A percentile compares a stretch with the other conserved stretches of the same genome.
These are phyloP conservation scores for Hypomontagnella submonticulosa DNA, from an alignment of 495 filamentous ascomycete species.

Conservation along the genomic window DNA sequence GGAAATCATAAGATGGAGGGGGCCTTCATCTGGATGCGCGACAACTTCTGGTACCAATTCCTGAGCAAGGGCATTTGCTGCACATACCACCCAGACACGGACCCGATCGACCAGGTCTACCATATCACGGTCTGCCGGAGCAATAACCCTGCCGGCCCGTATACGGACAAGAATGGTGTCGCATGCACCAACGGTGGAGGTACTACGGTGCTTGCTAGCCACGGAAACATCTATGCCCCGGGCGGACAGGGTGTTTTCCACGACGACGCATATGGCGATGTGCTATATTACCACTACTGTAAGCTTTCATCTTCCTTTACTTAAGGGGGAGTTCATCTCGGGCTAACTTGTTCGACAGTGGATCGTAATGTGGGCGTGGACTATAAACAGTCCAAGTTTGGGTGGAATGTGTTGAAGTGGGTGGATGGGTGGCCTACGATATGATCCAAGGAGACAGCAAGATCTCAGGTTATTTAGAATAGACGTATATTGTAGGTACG, in stretches of 20 bases:
- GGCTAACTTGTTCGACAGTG: conserved; percentile 23
- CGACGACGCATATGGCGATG: conserved; percentile 46
- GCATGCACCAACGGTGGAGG: conserved; percentile 67
- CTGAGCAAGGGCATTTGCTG: conserved; percentile 69
- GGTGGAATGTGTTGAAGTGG: conserved; percentile 69
- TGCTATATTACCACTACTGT: conserved; percentile 76
- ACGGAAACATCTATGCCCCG: conserved; percentile 70
- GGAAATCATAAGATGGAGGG: conserved; percentile 64
- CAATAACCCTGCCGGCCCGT: conserved; percentile 58
- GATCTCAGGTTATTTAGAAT: too few species aligned
- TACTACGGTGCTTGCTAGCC: conserved; percentile 65
- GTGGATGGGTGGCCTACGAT: conserved; percentile 67
- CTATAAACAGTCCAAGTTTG: conserved; percentile 68
- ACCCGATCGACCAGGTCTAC: conserved; percentile 66
- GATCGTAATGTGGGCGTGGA: conserved; percentile 68
- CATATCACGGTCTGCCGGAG: conserved; percentile 69
- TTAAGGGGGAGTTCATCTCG: neutral
- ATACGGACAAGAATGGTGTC: conserved; percentile 66
- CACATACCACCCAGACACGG: conserved; percentile 50
- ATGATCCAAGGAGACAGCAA: neutral
- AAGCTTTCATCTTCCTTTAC: neutral
- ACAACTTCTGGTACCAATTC: conserved; percentile 68
- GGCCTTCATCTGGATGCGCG: conserved; percentile 63
- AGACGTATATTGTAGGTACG: too few species aligned
- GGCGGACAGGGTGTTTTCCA: conserved; percentile 66